Percentiles rank a stretch among this genome's conserved stretches.
Evolutionary conservation across 163 green algal species (phyloP).

Genomic region (Prototheca stagnorum): DNA sequence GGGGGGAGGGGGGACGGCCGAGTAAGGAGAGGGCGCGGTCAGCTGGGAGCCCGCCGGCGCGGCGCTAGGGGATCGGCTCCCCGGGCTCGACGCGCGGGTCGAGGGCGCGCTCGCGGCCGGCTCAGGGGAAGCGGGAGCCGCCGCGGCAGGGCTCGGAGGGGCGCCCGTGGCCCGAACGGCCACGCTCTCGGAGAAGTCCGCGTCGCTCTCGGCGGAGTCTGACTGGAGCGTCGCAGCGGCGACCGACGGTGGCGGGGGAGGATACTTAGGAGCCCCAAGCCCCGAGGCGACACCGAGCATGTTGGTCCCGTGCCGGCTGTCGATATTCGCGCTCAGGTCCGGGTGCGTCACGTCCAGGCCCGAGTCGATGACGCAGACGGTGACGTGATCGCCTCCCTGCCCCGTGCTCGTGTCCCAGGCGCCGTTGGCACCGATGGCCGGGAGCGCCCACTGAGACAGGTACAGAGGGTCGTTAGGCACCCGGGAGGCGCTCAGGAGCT

Average conservation of each 20-base stretch:
- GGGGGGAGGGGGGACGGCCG: not conserved
- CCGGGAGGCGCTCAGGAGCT: not conserved
- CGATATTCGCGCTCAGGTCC: slow-evolving; percentile 22
- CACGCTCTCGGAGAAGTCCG: too few species aligned
- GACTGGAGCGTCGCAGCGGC: too few species aligned
- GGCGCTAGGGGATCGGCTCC: too few species aligned
- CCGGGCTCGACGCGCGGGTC: too few species aligned
- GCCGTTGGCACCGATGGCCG: slow-evolving; percentile 3
- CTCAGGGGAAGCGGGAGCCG: too few species aligned
- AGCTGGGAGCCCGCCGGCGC: not conserved
- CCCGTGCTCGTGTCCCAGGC: slow-evolving; percentile 10
- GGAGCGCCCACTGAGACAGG: slow-evolving; percentile 15
- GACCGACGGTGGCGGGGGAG: too few species aligned
- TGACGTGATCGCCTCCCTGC: not conserved
- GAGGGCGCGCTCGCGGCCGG: too few species aligned
- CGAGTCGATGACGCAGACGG: slow-evolving; percentile 37
- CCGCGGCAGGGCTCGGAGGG: too few species aligned
- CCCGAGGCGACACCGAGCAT: too few species aligned
- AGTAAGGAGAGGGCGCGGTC: not conserved
- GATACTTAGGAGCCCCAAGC: too few species aligned
- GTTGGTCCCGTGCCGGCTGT: not conserved
- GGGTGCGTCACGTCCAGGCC: slow-evolving; percentile 41
- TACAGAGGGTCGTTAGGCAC: slow-evolving; percentile 9
- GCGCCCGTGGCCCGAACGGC: too few species aligned
- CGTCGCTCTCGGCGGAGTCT: too few species aligned